Conservation (phyloP, 306 rosid species). For the Lablab purpureus region DNA sequence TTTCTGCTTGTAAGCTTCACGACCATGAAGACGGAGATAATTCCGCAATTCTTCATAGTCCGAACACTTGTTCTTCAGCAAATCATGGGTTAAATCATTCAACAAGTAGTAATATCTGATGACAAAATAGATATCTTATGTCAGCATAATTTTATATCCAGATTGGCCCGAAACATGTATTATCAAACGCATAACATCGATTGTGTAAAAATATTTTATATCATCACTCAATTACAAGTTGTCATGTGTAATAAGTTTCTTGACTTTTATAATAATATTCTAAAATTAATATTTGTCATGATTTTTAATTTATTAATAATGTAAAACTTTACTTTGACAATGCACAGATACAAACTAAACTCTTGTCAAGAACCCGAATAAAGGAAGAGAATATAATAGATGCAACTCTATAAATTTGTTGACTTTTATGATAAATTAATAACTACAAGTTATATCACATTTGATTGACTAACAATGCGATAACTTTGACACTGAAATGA, state of each 20-base stretch:
- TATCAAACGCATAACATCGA: background rate
- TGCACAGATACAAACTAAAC: no score
- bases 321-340: no score
- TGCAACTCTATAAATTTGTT: background rate
- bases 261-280: no score
- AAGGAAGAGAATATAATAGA: background rate
- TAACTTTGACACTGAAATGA: no score
- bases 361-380: background rate
- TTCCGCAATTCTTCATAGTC: slow-evolving; percentile 71
- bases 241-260: background rate
- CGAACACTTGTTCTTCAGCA: slow-evolving; percentile 69
- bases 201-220: background rate
- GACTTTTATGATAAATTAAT: background rate
- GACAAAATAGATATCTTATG: slow-evolving; percentile 39
- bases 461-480: background rate
- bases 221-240: background rate
- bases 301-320: no score
- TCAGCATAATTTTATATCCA: slow-evolving; percentile 36
- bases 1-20: slow-evolving; percentile 88
- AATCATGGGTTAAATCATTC: slow-evolving; percentile 87
- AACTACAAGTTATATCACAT: background rate
- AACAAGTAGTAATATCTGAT: slow-evolving; percentile 88
- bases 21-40: slow-evolving; percentile 78
- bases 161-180: slow-evolving; percentile 31
- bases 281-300: no score